A percentile compares a stretch with the other conserved stretches of the same genome.
Evolutionary conservation across 768 basidiomycete genomes (phyloP).

Genomic region (Boletales sp.): DNA sequence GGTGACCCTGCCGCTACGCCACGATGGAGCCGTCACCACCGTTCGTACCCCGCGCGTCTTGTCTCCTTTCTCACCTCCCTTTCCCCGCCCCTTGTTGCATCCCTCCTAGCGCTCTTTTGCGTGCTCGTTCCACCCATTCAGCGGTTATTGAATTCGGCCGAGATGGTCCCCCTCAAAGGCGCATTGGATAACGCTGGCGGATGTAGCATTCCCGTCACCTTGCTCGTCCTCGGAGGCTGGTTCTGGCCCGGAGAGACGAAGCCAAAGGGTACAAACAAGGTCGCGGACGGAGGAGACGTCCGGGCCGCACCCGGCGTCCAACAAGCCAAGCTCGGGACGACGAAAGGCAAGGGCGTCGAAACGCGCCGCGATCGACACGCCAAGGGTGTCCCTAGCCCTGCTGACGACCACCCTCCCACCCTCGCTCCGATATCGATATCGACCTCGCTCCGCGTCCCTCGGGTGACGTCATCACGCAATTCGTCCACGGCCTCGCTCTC

Average conservation of each 20-base stretch:
- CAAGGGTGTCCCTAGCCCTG: too few species aligned
- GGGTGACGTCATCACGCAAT: background rate
- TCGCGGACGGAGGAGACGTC: background rate
- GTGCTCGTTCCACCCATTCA: slow-evolving; percentile 78
- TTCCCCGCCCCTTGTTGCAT: slow-evolving; percentile 86
- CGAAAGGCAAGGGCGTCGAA: slow-evolving; percentile 7
- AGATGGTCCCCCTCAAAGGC: slow-evolving; percentile 63
- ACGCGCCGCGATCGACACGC: too few species aligned
- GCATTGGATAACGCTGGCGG: slow-evolving; percentile 66
- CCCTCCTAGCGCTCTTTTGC: slow-evolving; percentile 68
- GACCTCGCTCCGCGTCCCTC: too few species aligned
- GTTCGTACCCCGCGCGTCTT: background rate
- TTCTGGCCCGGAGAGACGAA: slow-evolving; percentile 51
- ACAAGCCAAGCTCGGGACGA: background rate
- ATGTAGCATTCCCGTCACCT: slow-evolving; percentile 83
- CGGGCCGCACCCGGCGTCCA: background rate
- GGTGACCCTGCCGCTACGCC: background rate
- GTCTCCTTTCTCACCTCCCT: slow-evolving; percentile 51
- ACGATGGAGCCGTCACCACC: slow-evolving; percentile 1
- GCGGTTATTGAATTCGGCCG: slow-evolving; percentile 53
- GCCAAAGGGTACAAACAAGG: background rate
- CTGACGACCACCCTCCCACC: too few species aligned
- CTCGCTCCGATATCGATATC: too few species aligned
- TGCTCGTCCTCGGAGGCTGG: slow-evolving; percentile 91
- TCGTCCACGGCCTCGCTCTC: slow-evolving; percentile 17